Conservation (phyloP, 106 monocot species). For the Alisma plantagoaquatica region DNA sequence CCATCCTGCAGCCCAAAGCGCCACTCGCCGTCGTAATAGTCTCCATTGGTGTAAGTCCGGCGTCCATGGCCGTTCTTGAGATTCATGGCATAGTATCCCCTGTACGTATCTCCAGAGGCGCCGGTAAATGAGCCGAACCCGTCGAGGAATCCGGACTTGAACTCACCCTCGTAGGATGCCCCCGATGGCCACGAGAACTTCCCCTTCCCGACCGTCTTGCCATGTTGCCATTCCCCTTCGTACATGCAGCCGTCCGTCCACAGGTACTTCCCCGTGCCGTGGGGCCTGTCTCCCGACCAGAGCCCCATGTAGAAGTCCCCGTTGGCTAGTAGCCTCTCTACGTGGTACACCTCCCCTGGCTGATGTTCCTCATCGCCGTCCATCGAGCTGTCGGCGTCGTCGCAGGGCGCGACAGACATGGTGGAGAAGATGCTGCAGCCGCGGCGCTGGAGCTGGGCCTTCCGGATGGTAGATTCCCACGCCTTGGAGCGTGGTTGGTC, state of each 20-base stretch:
- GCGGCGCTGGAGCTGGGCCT: slow-evolving; percentile 35
- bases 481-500: slow-evolving; percentile 20
- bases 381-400: slow-evolving; percentile 6
- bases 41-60: slow-evolving; percentile 69
- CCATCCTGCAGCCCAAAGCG: slow-evolving; percentile 57
- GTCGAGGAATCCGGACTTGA: slow-evolving; percentile 87
- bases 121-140: slow-evolving; percentile 74
- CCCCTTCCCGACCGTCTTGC: slow-evolving; percentile 59
- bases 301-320: slow-evolving; percentile 89
- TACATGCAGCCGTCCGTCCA: slow-evolving; percentile 98
- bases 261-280: slow-evolving; percentile 82
- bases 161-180: slow-evolving; percentile 85
- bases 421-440: slow-evolving; percentile 41
- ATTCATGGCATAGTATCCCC: slow-evolving; percentile 68
- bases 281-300: slow-evolving; percentile 50
- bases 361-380: no score
- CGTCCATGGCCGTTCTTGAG: slow-evolving; percentile 60
- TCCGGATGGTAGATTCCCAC: slow-evolving; percentile 32
- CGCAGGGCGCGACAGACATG: slow-evolving; percentile 30
- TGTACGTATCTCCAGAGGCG: slow-evolving; percentile 70
- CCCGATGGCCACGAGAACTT: slow-evolving; percentile 97
- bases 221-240: slow-evolving; percentile 76
- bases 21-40: slow-evolving; percentile 86
- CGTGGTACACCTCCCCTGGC: slow-evolving; percentile 18
- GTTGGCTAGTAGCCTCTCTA: slow-evolving; percentile 61